Base-by-base conservation (phyloP, 345 rosid genomes). In the Murraya paniculata region DNA sequence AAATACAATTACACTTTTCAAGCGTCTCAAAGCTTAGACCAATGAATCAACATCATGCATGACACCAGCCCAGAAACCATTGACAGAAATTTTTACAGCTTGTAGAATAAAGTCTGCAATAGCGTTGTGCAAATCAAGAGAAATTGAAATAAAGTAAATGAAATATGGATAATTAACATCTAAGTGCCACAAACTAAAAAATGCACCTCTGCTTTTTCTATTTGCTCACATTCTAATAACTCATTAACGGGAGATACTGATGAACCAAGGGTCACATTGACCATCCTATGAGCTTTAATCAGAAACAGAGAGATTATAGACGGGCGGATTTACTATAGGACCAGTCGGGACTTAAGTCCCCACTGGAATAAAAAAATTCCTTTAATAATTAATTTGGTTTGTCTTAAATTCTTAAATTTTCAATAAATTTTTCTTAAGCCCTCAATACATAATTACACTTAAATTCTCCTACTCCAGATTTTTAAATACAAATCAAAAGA, bases 21-120 rank as follows among this genome's bases (percentile, higher is more conserved):
- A 80, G 79, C 94, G 84, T 83, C 98, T 89, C 85, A 95, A 87
- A 3, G 99, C 93, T 84, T 86, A 91, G 67, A 93, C 99, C 87
- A 95, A 91, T 97, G 93, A 91, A 85, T 92, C 98, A 79, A 97
- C 98, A 81, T 95, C 90, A 9, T 98, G 94, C 80, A 92, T 97
- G 75, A 95, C 89, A 59, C 99, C 99, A 76, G 93, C 98, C 99
- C 98, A 95, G 79, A 95, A 88, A 83, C 99, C 98, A 81, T 95
- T 93, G 58, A 95, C 97, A 80, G 92, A 93, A 80, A 91, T 89
- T 85, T 95, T 95, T 2, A 97, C 93, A 22, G 98, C 93, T 88
- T 88, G 92, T 64, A 97, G 98, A 82, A 95, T 92, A 82, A 91
- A 95, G 4, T 94, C 93, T 18, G 97, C 95, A 68, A 97, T 93